Evolutionary conservation across 371 early-diverging fungal species (phyloP), one percentile per base, ranked within the genome.

Genomic region (Apophysomyces ossiformis): DNA sequence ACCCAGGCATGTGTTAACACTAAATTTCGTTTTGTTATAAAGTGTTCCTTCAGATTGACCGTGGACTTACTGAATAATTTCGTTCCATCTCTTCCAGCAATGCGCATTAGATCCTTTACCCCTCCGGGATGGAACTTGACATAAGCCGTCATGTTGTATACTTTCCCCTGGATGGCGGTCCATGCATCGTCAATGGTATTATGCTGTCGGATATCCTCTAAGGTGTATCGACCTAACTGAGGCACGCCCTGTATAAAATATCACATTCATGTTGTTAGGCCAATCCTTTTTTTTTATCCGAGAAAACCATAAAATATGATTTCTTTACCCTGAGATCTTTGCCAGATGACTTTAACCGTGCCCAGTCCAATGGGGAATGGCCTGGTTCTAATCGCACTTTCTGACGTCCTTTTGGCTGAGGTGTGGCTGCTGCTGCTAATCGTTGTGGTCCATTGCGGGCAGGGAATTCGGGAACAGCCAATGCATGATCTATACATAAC

Each of bases 111-210:
- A 77, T 97, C 93, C 67, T 87, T 88, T 39, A 82, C 87, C 26
- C 87, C 86, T 37, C 99, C 99, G 15, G 99, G 99, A 76, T 99
- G 99, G 71, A 92, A 96, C 57, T 93, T 87, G n/a, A 98, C 36
- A 73, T 98, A 99, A 4, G 90, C 83, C 18, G 99, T 96, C 32
- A 96, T 87, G 71, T 99, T 97, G 78, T 97, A 99, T 1, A 99
- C 95, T 68, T 93, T 93, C 38, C 96, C 96, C 21, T 89, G 85
- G 50, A 98, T 80, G 15, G 94, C 93, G 66, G 96, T 95, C 99
- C 99, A 99, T 61, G 92, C 88, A 78, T 98, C 97, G 32, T 91
- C 89, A 60, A 74, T 69, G 44, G 85, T 84, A 47, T 85, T 90
- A 78, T 99, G 99, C 57, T 82, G 67, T 35, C 87, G 84, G 21